Evolutionary conservation across 345 rosid genomes (phyloP).

Genomic region (Brassica rapa): DNA sequence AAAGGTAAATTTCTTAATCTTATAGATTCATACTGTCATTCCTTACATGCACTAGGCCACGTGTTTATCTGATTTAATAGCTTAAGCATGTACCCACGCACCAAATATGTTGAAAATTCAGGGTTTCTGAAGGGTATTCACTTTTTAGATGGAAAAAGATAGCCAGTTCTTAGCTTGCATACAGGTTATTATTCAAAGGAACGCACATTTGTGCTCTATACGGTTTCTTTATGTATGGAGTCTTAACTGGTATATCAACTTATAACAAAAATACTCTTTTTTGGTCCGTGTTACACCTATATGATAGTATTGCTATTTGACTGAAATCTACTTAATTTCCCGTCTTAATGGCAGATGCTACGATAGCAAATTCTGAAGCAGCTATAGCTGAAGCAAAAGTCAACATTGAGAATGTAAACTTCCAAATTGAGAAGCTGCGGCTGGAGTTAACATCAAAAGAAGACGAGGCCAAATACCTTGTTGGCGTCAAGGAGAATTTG

Average conservation of each 20-base stretch:
- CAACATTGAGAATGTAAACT: slow-evolving; percentile 54
- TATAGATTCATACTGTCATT: slow-evolving; percentile 14
- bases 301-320: not conserved
- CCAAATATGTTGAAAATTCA: slow-evolving; percentile 7
- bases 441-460: slow-evolving; percentile 57
- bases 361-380: slow-evolving; percentile 6
- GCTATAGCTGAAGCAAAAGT: slow-evolving; percentile 22
- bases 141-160: slow-evolving; percentile 7
- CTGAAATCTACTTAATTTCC: not conserved
- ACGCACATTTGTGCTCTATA: not conserved
- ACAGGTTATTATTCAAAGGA: not conserved
- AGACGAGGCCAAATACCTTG: slow-evolving; percentile 54
- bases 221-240: not conserved
- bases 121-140: not conserved
- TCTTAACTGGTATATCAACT: slow-evolving; percentile 7
- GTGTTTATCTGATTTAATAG: not conserved
- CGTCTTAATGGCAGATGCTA: slow-evolving; percentile 13
- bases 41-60: slow-evolving; percentile 11
- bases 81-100: not conserved
- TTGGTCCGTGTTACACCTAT: not conserved
- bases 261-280: not conserved
- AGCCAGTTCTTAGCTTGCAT: slow-evolving; percentile 1
- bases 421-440: slow-evolving; percentile 57
- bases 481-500: slow-evolving; percentile 51
- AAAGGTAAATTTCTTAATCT: slow-evolving; percentile 51